These are phyloP conservation scores for Datisca glomerata DNA, from an alignment of 306 rosid species.

Conservation along the genomic window DNA sequence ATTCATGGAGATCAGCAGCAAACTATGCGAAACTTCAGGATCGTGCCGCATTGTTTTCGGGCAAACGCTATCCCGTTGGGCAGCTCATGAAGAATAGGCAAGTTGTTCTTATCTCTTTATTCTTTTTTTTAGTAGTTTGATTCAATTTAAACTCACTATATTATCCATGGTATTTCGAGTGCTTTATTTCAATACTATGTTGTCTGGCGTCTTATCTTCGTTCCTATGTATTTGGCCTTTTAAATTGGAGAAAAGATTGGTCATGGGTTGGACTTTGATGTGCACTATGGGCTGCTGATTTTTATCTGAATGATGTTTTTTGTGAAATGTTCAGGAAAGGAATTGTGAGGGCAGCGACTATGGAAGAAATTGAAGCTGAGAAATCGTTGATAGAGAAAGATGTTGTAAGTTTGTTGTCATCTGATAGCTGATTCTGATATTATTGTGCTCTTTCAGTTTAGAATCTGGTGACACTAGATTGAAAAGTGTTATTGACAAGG, in stretches of 20 bases:
- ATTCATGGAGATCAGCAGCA: slow-evolving; percentile 44
- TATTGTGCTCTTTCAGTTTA: background rate
- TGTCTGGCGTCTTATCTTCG: too few relatives aligned
- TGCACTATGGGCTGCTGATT: background rate
- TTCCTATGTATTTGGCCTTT: too few relatives aligned
- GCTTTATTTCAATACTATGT: too few relatives aligned
- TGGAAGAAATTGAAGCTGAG: slow-evolving; percentile 97
- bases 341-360: slow-evolving; percentile 65
- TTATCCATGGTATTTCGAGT: too few relatives aligned
- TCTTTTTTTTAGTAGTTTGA: background rate
- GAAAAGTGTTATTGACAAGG: background rate
- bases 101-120: background rate
- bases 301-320: background rate
- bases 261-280: background rate
- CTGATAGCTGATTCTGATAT: background rate
- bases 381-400: slow-evolving; percentile 64
- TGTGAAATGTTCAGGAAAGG: slow-evolving; percentile 22
- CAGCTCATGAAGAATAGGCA: slow-evolving; percentile 33
- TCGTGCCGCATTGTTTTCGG: slow-evolving; percentile 18
- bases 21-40: slow-evolving; percentile 30
- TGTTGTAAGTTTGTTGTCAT: slow-evolving; percentile 35
- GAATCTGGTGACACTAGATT: background rate
- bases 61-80: slow-evolving; percentile 17
- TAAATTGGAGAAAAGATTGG: background rate
- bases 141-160: too few relatives aligned